Base-by-base conservation (phyloP, 139 green algal genomes). In the Chlorella sp. region DNA sequence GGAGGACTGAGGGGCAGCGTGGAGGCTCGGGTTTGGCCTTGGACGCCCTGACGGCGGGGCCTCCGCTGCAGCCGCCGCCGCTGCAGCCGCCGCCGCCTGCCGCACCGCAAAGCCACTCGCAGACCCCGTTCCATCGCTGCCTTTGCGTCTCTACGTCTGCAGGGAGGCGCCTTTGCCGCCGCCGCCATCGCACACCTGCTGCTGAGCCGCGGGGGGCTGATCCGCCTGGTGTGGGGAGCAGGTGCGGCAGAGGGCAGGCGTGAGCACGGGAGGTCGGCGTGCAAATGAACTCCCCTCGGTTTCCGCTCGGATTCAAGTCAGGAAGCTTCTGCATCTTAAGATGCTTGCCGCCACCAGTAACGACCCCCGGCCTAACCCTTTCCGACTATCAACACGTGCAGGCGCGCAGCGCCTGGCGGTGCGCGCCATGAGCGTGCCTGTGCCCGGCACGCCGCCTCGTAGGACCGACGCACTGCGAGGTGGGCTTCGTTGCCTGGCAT, bases 361-460 rank as follows among this genome's bases (percentile, higher is more conserved):
- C n/a, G n/a, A n/a, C n/a, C n/a, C n/a, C n/a, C n/a, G n/a, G n/a
- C n/a, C n/a, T n/a, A n/a, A n/a, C n/a, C 36, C 32, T 63, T 9
- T 25, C 28, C 21, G 11, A 4, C 7, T 38, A 36, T 3, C 44
- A 51, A 6, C 26, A 18, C 1, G 11, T n/a, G 47, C 76, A 82
- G 76, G 41, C 0, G 23, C 30, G 0, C n/a, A 23, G 0, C 76
- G 56, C 60, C 25, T 72, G 60, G 32, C 15, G 51, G 51, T 26
- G 16, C 57, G 76, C 20, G 34, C 26, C 18, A 25, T 60, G 41
- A 60, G 36, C 34, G 76, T 82, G 57, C 76, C 76, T 5, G 60
- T 82, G 36, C 76, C 76, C 16, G 76, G 76, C 36, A 82, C 76
- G 21, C 76, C 76, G 36, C 76, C 76, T 9, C 51, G 51, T 60